phyloP scores from a whole-genome alignment of 2,329 filamentous ascomycete species.

The Fusarium succisae region DNA sequence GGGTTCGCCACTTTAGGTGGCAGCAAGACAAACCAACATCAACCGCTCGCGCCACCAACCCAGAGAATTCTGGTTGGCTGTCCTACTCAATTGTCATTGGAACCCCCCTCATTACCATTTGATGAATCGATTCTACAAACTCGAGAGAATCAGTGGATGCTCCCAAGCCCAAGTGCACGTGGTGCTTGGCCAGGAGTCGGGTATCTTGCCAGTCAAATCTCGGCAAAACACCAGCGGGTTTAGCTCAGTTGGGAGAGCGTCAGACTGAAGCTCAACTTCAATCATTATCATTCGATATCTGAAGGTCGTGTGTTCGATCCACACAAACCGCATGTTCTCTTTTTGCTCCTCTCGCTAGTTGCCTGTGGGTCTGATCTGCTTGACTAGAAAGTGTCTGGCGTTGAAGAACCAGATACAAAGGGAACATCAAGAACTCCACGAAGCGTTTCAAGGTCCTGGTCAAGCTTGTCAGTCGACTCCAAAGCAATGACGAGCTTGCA shows the following conservation, averaged over 20 bases:
- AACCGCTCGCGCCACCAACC: background rate
- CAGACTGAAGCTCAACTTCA: constrained; percentile 11
- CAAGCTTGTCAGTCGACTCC: background rate
- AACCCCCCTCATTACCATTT: fast-evolving
- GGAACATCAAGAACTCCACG: too few relatives aligned
- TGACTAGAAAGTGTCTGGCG: background rate
- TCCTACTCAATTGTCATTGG: background rate
- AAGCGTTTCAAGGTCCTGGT: background rate
- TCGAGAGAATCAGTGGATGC: too few relatives aligned
- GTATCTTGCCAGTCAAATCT: background rate
- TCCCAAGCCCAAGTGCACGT: background rate
- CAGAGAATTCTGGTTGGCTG: background rate
- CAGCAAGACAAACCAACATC: background rate
- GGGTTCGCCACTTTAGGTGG: background rate
- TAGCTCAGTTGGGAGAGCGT: constrained; percentile 16
- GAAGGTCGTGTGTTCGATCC: constrained; percentile 15
- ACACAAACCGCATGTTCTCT: background rate
- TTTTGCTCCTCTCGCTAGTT: background rate
- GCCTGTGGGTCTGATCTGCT: background rate
- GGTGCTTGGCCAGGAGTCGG: background rate
- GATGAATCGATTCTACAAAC: background rate
- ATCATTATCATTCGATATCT: constrained; percentile 1
- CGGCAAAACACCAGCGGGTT: background rate
- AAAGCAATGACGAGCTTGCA: background rate
- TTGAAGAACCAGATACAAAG: background rate